These are phyloP conservation scores for Aspergillus eucalypticola DNA, from an alignment of 2,329 filamentous ascomycete species.

Conservation along the genomic window DNA sequence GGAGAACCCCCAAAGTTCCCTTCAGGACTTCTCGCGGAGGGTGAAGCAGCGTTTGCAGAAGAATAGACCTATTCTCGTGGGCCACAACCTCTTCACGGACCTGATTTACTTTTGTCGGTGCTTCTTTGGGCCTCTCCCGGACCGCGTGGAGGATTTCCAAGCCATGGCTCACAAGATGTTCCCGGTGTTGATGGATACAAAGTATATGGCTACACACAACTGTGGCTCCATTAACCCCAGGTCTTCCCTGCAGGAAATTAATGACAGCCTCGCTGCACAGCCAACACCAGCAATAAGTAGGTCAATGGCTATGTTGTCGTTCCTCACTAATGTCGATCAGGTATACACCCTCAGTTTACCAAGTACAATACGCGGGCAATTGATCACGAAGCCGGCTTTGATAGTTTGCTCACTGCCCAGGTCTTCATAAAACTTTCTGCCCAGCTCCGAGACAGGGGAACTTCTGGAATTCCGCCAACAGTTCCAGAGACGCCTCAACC, in stretches of 20 bases:
- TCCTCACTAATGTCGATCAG: slow-evolving; percentile 27
- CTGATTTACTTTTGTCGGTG: slow-evolving; percentile 62
- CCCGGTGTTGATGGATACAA: slow-evolving; percentile 62
- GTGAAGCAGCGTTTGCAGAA: slow-evolving; percentile 46
- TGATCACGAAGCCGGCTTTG: slow-evolving; percentile 63
- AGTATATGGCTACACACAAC: slow-evolving; percentile 62
- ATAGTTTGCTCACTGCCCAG: slow-evolving; percentile 62
- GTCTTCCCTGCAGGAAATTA: slow-evolving; percentile 36
- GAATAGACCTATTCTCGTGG: slow-evolving; percentile 56
- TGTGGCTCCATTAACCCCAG: slow-evolving; percentile 53
- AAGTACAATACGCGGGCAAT: slow-evolving; percentile 32
- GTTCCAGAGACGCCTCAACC: too few relatives aligned
- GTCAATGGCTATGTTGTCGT: slow-evolving; percentile 6
- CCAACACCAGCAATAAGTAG: slow-evolving; percentile 35
- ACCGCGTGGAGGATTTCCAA: slow-evolving; percentile 57
- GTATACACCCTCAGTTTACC: slow-evolving; percentile 30
- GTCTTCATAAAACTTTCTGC: slow-evolving; percentile 58
- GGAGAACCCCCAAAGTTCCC: slow-evolving; percentile 19
- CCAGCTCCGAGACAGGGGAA: slow-evolving; percentile 48
- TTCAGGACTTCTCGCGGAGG: slow-evolving; percentile 30
- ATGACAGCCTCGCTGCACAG: slow-evolving; percentile 26
- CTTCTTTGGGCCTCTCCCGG: slow-evolving; percentile 60
- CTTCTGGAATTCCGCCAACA: not conserved
- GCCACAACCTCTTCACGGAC: slow-evolving; percentile 65
- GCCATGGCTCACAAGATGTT: slow-evolving; percentile 54